Conservation (phyloP, 106 monocot genomes). For the Dioscorea alata region DNA sequence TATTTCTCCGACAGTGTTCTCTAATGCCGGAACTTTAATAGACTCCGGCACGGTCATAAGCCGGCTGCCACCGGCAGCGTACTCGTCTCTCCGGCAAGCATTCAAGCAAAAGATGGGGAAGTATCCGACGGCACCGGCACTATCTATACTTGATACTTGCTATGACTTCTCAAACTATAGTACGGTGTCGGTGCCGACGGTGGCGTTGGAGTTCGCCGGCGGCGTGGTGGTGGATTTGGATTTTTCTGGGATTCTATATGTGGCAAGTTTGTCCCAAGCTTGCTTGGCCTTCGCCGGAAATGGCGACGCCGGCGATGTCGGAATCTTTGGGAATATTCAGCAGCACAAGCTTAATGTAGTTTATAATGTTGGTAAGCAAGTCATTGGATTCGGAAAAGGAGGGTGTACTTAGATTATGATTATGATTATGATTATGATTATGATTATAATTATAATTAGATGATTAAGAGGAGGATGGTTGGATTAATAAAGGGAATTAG, state of each 20-base stretch:
- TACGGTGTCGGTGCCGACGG: conserved; percentile 7
- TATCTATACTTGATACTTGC: conserved; percentile 18
- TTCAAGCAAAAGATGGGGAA: conserved; percentile 21
- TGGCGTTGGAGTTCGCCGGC: conserved; percentile 14
- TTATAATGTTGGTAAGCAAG: conserved; percentile 7
- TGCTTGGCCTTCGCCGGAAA: conserved; percentile 39
- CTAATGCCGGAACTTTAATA: conserved; percentile 25
- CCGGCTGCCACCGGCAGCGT: conserved; percentile 45
- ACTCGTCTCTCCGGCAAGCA: conserved; percentile 21
- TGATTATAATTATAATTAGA: no score
- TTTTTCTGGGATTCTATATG: conserved; percentile 11
- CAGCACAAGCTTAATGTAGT: conserved; percentile 22
- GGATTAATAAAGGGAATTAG: no score
- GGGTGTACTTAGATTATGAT: conserved; percentile 6
- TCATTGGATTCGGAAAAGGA: conserved; percentile 26
- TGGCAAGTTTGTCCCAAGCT: conserved; percentile 4
- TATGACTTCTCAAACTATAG: conserved; percentile 9
- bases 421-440: no score
- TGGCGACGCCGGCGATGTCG: not conserved
- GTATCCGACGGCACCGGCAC: conserved; percentile 23
- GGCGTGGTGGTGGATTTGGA: conserved; percentile 5
- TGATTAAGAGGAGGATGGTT: no score
- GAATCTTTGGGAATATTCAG: conserved; percentile 38
- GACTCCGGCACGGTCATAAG: conserved; percentile 83
- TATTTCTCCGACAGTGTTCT: conserved; percentile 27